These are phyloP conservation scores for Dryas alaskensis DNA, from an alignment of 306 rosid genomes.

Conservation along the genomic window DNA sequence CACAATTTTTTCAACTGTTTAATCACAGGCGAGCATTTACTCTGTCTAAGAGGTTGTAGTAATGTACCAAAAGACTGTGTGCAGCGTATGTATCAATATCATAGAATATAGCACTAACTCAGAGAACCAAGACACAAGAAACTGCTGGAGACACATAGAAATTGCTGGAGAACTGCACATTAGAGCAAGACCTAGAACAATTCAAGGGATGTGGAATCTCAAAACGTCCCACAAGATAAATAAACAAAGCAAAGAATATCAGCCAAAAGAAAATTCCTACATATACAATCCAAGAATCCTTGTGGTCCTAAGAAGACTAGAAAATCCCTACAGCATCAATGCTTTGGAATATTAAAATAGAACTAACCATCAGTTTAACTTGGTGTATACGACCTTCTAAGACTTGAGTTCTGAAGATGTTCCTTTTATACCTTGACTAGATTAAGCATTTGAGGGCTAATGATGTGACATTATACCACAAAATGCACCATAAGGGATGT, in stretches of 20 bases:
- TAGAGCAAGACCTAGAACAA: neutral
- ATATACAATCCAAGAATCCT: neutral
- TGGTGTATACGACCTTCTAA: neutral
- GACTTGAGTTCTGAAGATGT: neutral
- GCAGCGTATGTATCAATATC: neutral
- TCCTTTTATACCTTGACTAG: neutral
- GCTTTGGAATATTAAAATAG: neutral
- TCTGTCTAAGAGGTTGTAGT: neutral
- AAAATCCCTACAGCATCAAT: slow-evolving; percentile 3
- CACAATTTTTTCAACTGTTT: neutral
- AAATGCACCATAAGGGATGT: neutral
- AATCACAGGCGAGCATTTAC: neutral
- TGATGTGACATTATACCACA: neutral
- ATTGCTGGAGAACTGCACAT: neutral
- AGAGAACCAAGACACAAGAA: neutral
- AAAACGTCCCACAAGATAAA: neutral
- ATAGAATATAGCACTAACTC: neutral
- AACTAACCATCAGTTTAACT: slow-evolving; percentile 5
- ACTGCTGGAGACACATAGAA: neutral
- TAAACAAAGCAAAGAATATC: neutral
- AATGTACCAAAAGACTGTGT: neutral
- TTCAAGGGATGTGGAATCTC: neutral
- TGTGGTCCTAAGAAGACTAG: neutral
- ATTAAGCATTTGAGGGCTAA: neutral
- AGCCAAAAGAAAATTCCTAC: neutral